These are phyloP conservation scores for Triticum dicoccoides DNA, from an alignment of 176 grass and related monocot genomes.

Conservation along the genomic window DNA sequence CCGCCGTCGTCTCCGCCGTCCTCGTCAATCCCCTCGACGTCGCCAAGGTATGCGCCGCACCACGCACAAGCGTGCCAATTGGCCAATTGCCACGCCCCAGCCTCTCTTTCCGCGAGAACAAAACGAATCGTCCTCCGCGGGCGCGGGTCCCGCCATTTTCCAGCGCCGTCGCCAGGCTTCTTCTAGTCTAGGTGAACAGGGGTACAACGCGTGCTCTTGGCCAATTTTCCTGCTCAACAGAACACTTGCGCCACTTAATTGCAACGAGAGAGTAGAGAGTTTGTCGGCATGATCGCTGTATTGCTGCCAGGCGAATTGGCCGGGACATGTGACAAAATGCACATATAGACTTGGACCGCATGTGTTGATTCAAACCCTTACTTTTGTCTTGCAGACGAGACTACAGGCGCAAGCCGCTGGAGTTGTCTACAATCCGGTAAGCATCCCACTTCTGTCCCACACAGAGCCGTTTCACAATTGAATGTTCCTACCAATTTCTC, in stretches of 20 bases:
- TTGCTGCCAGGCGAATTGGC: not conserved
- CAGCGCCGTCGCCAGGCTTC: not conserved
- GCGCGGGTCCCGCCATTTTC: not conserved
- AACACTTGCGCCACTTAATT: too few species aligned
- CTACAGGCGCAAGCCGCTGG: constrained; percentile 96
- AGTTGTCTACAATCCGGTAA: constrained; percentile 74
- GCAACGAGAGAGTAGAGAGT: not conserved
- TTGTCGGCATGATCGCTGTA: not conserved
- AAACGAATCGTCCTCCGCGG: not conserved
- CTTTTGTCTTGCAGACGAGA: constrained; percentile 62
- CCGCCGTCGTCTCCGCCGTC: constrained; percentile 71
- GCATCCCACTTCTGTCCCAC: not conserved
- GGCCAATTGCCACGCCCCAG: not conserved
- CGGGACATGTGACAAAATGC: not conserved
- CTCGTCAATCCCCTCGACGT: constrained; percentile 97
- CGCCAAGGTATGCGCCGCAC: constrained; percentile 57
- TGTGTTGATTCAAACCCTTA: not conserved
- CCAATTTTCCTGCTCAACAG: too few species aligned
- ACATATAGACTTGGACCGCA: too few species aligned
- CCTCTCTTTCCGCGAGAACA: not conserved
- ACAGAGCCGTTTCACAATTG: not conserved
- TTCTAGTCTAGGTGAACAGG: not conserved
- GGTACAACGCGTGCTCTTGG: not conserved
- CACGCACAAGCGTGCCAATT: not conserved
- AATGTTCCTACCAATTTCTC: not conserved